phyloP scores from a whole-genome alignment of 768 basidiomycete genomes.

The Pisolithus tinctorius region DNA sequence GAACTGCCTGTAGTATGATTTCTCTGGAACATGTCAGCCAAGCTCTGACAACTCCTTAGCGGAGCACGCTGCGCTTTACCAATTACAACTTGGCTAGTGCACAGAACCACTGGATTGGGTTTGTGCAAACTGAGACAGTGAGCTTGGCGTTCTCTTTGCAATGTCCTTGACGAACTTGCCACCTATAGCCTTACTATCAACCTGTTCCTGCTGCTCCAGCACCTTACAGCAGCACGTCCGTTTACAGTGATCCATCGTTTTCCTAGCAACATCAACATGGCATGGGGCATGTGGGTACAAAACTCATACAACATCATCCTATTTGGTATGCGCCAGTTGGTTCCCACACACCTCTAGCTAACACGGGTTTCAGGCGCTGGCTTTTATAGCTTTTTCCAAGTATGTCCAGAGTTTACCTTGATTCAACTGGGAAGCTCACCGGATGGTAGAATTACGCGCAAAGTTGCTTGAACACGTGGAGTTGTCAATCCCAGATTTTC shows the following conservation, averaged over 20 bases:
- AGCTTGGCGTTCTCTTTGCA: conserved; percentile 12
- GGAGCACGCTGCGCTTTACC: conserved; percentile 65
- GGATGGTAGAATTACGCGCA: conserved; percentile 43
- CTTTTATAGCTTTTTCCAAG: conserved; percentile 64
- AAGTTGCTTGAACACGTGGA: conserved; percentile 36
- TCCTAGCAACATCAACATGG: conserved; percentile 30
- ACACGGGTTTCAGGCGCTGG: conserved; percentile 43
- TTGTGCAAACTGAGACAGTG: conserved; percentile 74
- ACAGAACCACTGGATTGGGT: conserved; percentile 59
- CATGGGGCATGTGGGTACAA: conserved; percentile 53
- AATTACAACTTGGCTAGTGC: conserved; percentile 65
- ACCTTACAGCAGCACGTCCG: conserved; percentile 42
- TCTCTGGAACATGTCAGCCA: not conserved
- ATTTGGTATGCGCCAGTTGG: conserved; percentile 40
- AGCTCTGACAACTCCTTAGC: conserved; percentile 28
- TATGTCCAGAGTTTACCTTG: conserved; percentile 15
- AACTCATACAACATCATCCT: conserved; percentile 51
- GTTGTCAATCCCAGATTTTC: conserved; percentile 44
- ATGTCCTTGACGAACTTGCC: not conserved
- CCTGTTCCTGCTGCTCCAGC: conserved; percentile 48
- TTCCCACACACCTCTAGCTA: not conserved
- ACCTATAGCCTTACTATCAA: conserved; percentile 61
- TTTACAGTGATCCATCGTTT: conserved; percentile 51
- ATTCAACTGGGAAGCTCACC: not conserved
- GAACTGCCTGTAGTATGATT: conserved; percentile 41